Evolutionary conservation across 1,284 basidiomycete species (phyloP).

Genomic region (Trichosporon asahii): DNA sequence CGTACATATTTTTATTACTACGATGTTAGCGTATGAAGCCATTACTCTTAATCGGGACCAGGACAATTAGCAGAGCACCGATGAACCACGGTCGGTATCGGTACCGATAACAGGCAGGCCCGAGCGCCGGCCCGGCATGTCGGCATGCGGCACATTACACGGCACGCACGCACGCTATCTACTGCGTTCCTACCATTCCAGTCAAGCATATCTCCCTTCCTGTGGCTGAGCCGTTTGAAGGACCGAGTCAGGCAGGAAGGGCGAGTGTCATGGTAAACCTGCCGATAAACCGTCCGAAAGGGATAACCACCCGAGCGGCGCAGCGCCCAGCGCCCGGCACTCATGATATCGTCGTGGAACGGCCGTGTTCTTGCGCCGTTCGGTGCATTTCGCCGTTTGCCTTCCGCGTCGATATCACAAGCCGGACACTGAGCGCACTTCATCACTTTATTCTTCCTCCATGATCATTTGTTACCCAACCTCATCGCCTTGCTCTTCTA

Average conservation of each 20-base stretch:
- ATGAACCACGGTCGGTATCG: neutral
- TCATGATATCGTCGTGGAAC: neutral
- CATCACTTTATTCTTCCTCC: neutral
- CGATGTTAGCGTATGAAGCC: conserved; percentile 9
- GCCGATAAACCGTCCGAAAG: neutral
- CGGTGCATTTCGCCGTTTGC: neutral
- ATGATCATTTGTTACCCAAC: neutral
- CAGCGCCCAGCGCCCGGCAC: too few relatives aligned
- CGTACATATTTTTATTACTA: conserved; percentile 8
- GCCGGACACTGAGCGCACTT: neutral
- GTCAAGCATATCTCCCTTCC: neutral
- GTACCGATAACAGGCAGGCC: neutral
- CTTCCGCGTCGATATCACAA: neutral
- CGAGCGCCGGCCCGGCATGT: neutral
- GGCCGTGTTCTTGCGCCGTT: neutral
- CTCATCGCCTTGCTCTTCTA: neutral
- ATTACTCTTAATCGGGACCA: neutral
- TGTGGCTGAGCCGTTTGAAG: neutral
- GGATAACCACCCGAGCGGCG: neutral
- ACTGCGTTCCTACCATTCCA: neutral
- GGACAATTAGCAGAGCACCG: neutral
- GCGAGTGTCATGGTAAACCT: neutral
- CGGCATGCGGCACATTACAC: neutral
- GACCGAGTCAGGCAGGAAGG: neutral
- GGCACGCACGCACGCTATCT: neutral